Percentiles rank a stretch among this genome's conserved stretches.
Conservation (phyloP, 495 filamentous ascomycete genomes). For the Bryoglossum gracile region DNA sequence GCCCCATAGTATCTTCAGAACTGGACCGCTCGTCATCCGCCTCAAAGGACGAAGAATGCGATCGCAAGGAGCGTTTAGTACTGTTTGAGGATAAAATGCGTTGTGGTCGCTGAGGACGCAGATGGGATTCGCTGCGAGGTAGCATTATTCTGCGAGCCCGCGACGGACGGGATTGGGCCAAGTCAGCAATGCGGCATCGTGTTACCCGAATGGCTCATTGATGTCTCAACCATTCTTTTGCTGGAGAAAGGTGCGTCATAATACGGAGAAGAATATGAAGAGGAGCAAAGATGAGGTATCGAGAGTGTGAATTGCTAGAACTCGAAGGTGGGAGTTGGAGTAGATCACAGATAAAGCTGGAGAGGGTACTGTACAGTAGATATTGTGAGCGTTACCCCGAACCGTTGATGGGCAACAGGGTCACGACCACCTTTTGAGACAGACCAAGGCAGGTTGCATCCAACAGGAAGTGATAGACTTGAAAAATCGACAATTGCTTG, state of each 20-base stretch:
- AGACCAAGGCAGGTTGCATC: slow-evolving; percentile 1
- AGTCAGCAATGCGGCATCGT: slow-evolving; percentile 17
- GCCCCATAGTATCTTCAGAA: slow-evolving; percentile 32
- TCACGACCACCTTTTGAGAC: slow-evolving; percentile 10
- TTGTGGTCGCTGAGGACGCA: slow-evolving; percentile 7
- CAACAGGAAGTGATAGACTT: too few relatives aligned
- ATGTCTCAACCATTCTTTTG: slow-evolving; percentile 6
- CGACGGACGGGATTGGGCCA: slow-evolving; percentile 4
- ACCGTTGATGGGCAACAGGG: slow-evolving; percentile 1
- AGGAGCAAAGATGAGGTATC: neutral
- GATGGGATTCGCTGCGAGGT: slow-evolving; percentile 9
- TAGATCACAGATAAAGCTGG: too few relatives aligned
- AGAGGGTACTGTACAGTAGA: neutral
- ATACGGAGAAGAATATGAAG: neutral
- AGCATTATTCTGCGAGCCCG: too few relatives aligned
- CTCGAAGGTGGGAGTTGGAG: too few relatives aligned
- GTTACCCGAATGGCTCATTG: slow-evolving; percentile 12
- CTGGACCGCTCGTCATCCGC: slow-evolving; percentile 57
- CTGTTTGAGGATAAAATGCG: slow-evolving; percentile 17
- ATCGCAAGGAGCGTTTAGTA: slow-evolving; percentile 21
- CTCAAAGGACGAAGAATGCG: slow-evolving; percentile 43
- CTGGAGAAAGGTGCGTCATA: neutral
- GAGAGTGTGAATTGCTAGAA: neutral
- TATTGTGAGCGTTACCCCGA: slow-evolving; percentile 6
- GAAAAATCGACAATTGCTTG: too few relatives aligned